Conservation (phyloP, 768 basidiomycete species). For the Tricholoma sp. region DNA sequence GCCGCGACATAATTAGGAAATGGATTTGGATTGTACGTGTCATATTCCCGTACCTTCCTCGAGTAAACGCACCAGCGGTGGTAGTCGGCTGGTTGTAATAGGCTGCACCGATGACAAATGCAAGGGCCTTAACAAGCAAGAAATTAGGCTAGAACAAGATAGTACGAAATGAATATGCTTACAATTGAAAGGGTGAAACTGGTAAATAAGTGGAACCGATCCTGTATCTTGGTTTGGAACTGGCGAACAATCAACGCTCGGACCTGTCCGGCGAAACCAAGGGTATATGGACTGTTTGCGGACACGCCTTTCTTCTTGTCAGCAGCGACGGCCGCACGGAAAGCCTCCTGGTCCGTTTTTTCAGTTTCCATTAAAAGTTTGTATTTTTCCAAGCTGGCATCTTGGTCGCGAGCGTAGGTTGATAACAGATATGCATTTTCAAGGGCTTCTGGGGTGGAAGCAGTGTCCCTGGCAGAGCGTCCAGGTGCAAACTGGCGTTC, state of each 20-base stretch:
- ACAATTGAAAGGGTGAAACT: slow-evolving; percentile 60
- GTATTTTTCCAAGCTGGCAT: slow-evolving; percentile 49
- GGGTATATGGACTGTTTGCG: slow-evolving; percentile 76
- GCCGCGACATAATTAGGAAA: background rate
- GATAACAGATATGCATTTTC: slow-evolving; percentile 59
- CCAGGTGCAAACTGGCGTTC: slow-evolving; percentile 76
- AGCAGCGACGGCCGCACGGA: slow-evolving; percentile 66
- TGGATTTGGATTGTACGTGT: background rate
- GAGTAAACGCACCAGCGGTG: slow-evolving; percentile 80
- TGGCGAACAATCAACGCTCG: slow-evolving; percentile 64
- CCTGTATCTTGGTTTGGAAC: slow-evolving; percentile 69
- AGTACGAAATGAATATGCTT: slow-evolving; percentile 20
- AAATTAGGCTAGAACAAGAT: slow-evolving; percentile 5
- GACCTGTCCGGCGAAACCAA: slow-evolving; percentile 73
- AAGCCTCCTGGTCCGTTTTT: slow-evolving; percentile 65
- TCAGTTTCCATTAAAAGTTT: slow-evolving; percentile 52
- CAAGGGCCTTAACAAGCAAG: slow-evolving; percentile 33
- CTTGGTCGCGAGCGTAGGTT: slow-evolving; percentile 36
- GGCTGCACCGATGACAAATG: slow-evolving; percentile 67
- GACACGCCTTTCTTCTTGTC: slow-evolving; percentile 79
- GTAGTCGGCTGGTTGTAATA: slow-evolving; percentile 71
- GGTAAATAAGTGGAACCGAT: slow-evolving; percentile 72
- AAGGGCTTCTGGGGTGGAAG: slow-evolving; percentile 62
- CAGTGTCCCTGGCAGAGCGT: slow-evolving; percentile 51
- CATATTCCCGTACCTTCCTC: slow-evolving; percentile 47